phyloP scores from a whole-genome alignment of 2,329 filamentous ascomycete genomes.

The Neophaeococcomyces aloes region DNA sequence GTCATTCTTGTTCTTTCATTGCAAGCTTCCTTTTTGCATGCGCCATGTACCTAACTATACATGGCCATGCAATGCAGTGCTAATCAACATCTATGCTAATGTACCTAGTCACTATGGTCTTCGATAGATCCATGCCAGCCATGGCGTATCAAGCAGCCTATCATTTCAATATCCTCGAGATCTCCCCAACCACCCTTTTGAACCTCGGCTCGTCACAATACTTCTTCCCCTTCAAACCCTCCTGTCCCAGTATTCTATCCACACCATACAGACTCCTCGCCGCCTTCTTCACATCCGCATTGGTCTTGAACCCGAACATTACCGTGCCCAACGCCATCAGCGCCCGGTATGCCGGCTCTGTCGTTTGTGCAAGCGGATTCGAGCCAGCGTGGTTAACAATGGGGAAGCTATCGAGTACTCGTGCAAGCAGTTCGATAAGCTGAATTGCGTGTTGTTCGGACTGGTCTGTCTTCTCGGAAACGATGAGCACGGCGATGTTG shows the following conservation, averaged over 20 bases:
- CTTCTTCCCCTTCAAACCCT: slow-evolving; percentile 35
- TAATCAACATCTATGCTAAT: too few relatives aligned
- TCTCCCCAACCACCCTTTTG: slow-evolving; percentile 50
- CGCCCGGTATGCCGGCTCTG: slow-evolving; percentile 71
- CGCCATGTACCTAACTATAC: too few relatives aligned
- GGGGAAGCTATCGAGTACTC: slow-evolving; percentile 41
- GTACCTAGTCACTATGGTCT: too few relatives aligned
- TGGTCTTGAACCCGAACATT: slow-evolving; percentile 40
- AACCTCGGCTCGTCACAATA: slow-evolving; percentile 50
- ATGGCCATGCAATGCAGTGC: too few relatives aligned
- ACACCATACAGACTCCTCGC: slow-evolving; percentile 49
- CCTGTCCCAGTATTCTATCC: slow-evolving; percentile 34
- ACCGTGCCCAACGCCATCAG: slow-evolving; percentile 77
- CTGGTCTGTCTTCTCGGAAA: slow-evolving; percentile 36
- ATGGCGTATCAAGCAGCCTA: too few relatives aligned
- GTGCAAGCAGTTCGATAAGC: slow-evolving; percentile 51
- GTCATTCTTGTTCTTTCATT: too few relatives aligned
- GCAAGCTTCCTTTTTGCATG: too few relatives aligned
- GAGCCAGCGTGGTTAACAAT: slow-evolving; percentile 16
- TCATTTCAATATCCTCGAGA: slow-evolving; percentile 37
- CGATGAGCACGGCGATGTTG: slow-evolving; percentile 70
- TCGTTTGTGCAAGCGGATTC: slow-evolving; percentile 52
- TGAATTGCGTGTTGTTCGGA: slow-evolving; percentile 33
- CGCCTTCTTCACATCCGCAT: slow-evolving; percentile 48
- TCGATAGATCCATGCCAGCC: too few relatives aligned